Percentiles rank a stretch among this genome's conserved stretches.
These are phyloP conservation scores for Gryganskiella cystojenkinii DNA, from an alignment of 192 early-diverging fungal genomes.

Conservation along the genomic window DNA sequence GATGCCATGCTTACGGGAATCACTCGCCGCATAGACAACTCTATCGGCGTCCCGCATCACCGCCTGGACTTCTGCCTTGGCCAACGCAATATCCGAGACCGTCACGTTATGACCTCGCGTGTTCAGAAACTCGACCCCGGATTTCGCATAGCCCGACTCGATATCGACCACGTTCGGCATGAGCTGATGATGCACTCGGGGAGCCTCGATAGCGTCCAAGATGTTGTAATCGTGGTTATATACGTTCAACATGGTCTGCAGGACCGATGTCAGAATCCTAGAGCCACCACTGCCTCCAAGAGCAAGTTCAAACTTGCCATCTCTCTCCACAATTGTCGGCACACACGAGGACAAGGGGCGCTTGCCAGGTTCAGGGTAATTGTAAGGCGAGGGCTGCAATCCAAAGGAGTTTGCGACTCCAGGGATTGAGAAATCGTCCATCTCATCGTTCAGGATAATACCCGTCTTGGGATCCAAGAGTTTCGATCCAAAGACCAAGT, in stretches of 20 bases:
- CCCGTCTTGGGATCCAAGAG: conserved; percentile 89
- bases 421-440: conserved; percentile 94
- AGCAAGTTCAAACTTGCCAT: conserved; percentile 76
- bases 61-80: conserved; percentile 66
- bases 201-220: conserved; percentile 73
- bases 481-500: conserved; percentile 89
- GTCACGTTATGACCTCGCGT: conserved; percentile 55
- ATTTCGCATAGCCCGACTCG: conserved; percentile 46
- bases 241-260: conserved; percentile 78
- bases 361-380: conserved; percentile 85
- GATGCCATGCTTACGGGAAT: conserved; percentile 71
- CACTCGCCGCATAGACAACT: conserved; percentile 67
- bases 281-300: conserved; percentile 91
- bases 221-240: conserved; percentile 78
- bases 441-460: conserved; percentile 94
- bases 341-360: conserved; percentile 80
- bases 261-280: conserved; percentile 80
- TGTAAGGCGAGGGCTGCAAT: conserved; percentile 85
- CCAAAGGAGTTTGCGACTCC: conserved; percentile 81
- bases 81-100: conserved; percentile 37
- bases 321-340: conserved; percentile 72
- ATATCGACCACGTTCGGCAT: conserved; percentile 71
- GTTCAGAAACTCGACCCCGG: conserved; percentile 30
- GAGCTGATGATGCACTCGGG: conserved; percentile 92
- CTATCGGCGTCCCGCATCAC: conserved; percentile 58